A percentile compares a stretch with the other conserved stretches of the same genome.
phyloP scores from a whole-genome alignment of 257 asterid genomes.

The Primulina tabacum region DNA sequence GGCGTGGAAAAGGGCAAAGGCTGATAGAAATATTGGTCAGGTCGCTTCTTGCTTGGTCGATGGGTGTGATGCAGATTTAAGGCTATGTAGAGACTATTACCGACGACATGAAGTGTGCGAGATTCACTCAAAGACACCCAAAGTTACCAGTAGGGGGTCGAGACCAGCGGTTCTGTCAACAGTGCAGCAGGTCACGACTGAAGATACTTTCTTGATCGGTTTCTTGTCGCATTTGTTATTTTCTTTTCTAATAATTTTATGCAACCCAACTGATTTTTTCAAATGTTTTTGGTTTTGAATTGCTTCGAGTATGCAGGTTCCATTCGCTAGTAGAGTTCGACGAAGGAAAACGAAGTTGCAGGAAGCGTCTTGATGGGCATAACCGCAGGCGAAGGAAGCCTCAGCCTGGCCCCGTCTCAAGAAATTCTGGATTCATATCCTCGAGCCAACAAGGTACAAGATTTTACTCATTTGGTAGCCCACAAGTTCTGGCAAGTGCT shows the following conservation, averaged over 20 bases:
- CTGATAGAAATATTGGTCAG: constrained; percentile 44
- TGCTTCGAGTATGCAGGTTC: constrained; percentile 45
- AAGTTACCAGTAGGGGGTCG: constrained; percentile 66
- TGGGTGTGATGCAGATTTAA: constrained; percentile 79
- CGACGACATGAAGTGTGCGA: constrained; percentile 90
- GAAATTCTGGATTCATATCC: constrained; percentile 39
- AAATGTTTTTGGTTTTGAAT: not conserved
- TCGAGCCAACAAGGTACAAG: constrained; percentile 49
- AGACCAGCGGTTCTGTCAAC: constrained; percentile 89
- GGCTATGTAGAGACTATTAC: constrained; percentile 78
- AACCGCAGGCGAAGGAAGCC: constrained; percentile 90
- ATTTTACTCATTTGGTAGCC: constrained; percentile 48
- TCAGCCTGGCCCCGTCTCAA: constrained; percentile 48
- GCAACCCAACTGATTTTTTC: not conserved
- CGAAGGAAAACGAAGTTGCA: constrained; percentile 85
- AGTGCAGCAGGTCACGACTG: constrained; percentile 74
- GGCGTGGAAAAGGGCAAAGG: constrained; percentile 67
- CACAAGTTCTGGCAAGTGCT: constrained; percentile 40
- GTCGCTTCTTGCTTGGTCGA: constrained; percentile 76
- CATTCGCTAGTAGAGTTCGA: constrained; percentile 84
- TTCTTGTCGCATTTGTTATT: not conserved
- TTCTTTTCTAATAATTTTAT: not conserved
- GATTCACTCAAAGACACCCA: constrained; percentile 72
- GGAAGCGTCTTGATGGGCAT: constrained; percentile 90
- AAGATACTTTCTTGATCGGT: not conserved